Evolutionary conservation across 768 basidiomycete genomes (phyloP), one percentile per base, ranked within the genome.

Genomic region (Xerocomellus intermedius): DNA sequence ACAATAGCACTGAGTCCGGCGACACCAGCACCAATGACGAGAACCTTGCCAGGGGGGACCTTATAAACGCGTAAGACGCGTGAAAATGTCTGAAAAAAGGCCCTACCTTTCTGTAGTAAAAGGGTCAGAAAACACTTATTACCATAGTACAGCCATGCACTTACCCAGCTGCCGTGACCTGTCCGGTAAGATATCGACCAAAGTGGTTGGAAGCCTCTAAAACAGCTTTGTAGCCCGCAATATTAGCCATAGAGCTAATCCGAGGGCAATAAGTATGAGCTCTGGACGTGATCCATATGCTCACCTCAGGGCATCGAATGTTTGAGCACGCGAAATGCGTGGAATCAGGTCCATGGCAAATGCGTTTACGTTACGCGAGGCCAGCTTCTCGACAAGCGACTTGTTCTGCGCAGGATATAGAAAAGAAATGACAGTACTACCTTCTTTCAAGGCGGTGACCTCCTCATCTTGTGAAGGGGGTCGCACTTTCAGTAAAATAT

Each of bases 331-430:
- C 57, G 90, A 93, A 62, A 94, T 93, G 54, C 92, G 82, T 62
- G 92, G 92, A 75, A 94, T 91, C 82, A 87, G 83, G 67, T 94
- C 92, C 92, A 94, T 94, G 51, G 87, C 91, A 65, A 94, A 89
- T 26, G 82, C 83, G 60, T 84, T 90, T 52, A 86, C 77, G 58
- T 82, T 82, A 50, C 82, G 80, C 32, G 78, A 71, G n/a, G 85
- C 80, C 58, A 93, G 75, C 46, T 78, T 77, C 63, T 92, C 85
- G 24, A 94, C 83, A 46, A 87, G 79, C 36, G 76, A 69, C 69
- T 86, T 85, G 74, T 94, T 94, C 73, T 93, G 90, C 22, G 82
- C 77, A 24, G 92, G 90, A 73, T 92, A 89, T 63, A 94, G 70
- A 70, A 94, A 89, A 8, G 90, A 91, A 55, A 94, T 86, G 52